Evolutionary conservation across 345 rosid genomes (phyloP).

Genomic region (Pistacia atlantica): DNA sequence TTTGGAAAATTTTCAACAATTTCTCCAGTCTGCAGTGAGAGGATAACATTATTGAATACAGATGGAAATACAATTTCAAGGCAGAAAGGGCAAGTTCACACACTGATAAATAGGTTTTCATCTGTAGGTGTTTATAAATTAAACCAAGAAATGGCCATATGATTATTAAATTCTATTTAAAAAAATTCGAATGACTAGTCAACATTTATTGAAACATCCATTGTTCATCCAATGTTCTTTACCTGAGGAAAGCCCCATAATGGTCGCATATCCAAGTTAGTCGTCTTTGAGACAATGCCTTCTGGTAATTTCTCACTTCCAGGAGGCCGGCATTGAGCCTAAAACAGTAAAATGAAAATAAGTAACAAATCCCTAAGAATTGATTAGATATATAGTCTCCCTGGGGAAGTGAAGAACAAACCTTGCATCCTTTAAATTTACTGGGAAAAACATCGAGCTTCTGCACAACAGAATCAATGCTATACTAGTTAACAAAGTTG

Average conservation of each 20-base stretch:
- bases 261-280: conserved; percentile 65
- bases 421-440: conserved; percentile 41
- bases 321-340: conserved; percentile 49
- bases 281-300: conserved; percentile 46
- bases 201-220: conserved; percentile 14
- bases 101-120: not conserved
- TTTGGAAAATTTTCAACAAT: not conserved
- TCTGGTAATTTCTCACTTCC: conserved; percentile 61
- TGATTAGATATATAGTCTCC: not conserved
- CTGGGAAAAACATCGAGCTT: conserved; percentile 29
- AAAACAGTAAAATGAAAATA: conserved; percentile 21
- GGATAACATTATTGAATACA: not conserved
- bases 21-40: not conserved
- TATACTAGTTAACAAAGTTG: not conserved
- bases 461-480: conserved; percentile 35
- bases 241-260: conserved; percentile 62
- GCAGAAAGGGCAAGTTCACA: too few relatives aligned
- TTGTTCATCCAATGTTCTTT: conserved; percentile 8
- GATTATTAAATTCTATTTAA: not conserved
- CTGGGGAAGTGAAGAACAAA: conserved; percentile 22
- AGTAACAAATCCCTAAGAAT: not conserved
- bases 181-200: not conserved
- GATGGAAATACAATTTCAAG: not conserved
- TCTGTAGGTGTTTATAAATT: not conserved
- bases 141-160: not conserved